phyloP scores from a whole-genome alignment of 2,329 filamentous ascomycete species.

The Samsoniella hepiali region DNA sequence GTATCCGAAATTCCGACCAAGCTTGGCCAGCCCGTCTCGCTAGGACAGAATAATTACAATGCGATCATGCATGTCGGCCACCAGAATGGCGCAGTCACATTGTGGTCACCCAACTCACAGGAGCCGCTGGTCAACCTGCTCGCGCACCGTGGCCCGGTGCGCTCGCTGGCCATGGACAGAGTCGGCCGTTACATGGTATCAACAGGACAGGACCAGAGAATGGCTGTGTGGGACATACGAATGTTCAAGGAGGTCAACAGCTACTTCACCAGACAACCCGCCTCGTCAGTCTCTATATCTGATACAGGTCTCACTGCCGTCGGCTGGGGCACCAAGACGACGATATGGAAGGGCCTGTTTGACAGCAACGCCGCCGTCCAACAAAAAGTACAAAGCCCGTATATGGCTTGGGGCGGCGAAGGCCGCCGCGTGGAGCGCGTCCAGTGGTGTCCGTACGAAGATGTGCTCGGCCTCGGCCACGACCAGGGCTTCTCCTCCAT shows the following conservation, averaged over 20 bases:
- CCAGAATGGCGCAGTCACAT: slow-evolving; percentile 88
- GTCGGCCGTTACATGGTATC: slow-evolving; percentile 96
- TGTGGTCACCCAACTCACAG: slow-evolving; percentile 92
- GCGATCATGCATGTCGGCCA: slow-evolving; percentile 90
- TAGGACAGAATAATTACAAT: slow-evolving; percentile 88
- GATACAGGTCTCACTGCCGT: slow-evolving; percentile 86
- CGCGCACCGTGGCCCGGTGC: slow-evolving; percentile 84
- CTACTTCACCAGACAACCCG: slow-evolving; percentile 81
- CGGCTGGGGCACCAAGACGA: slow-evolving; percentile 85
- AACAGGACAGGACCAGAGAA: slow-evolving; percentile 81
- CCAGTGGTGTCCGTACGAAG: slow-evolving; percentile 91
- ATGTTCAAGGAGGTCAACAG: slow-evolving; percentile 91
- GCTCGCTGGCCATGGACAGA: slow-evolving; percentile 79
- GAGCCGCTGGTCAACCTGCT: slow-evolving; percentile 88
- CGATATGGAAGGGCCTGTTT: slow-evolving; percentile 89
- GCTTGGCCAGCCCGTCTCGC: slow-evolving; percentile 76
- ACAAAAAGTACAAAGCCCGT: slow-evolving; percentile 78
- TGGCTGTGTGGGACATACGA: slow-evolving; percentile 94
- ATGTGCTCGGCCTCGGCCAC: slow-evolving; percentile 83
- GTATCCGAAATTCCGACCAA: slow-evolving; percentile 83
- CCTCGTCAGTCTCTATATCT: slow-evolving; percentile 80
- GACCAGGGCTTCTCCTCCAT: slow-evolving; percentile 83
- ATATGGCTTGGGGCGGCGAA: slow-evolving; percentile 90
- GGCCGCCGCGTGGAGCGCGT: slow-evolving; percentile 77
- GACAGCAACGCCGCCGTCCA: slow-evolving; percentile 68